phyloP scores from a whole-genome alignment of 306 rosid genomes.

The Vachellia pachyceras region DNA sequence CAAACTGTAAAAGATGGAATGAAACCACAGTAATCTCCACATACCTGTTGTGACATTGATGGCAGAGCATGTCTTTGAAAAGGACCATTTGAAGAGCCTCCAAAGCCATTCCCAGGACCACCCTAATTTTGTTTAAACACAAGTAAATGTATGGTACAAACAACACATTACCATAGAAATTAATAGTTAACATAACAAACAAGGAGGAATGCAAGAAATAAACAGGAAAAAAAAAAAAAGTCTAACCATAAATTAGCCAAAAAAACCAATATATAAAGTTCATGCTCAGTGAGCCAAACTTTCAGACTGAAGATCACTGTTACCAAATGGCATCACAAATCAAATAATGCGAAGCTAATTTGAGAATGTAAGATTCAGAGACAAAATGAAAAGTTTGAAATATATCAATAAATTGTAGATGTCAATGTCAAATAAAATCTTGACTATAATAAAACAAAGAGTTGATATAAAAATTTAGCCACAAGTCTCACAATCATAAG shows the following conservation, averaged over 20 bases:
- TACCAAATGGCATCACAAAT: not conserved
- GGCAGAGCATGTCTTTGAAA: conserved; percentile 50
- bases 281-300: conserved; percentile 16
- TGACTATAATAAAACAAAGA: not conserved
- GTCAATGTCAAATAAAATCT: not conserved
- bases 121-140: conserved; percentile 54
- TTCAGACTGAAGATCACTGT: not conserved
- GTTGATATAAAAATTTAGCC: not conserved
- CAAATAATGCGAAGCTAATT: too few species aligned
- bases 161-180: conserved; percentile 6
- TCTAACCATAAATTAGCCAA: not conserved
- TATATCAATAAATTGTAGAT: too few species aligned
- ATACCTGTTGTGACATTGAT: conserved; percentile 70
- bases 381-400: too few species aligned
- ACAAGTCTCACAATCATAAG: not conserved
- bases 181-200: not conserved
- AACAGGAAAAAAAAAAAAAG: not conserved
- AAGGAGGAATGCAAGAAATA: not conserved
- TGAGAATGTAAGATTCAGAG: too few species aligned
- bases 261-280: too few species aligned
- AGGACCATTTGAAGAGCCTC: conserved; percentile 59
- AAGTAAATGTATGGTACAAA: conserved; percentile 34
- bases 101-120: conserved; percentile 57
- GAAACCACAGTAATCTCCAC: conserved; percentile 10
- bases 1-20: conserved; percentile 28